Evolutionary conservation across 1,284 basidiomycete genomes (phyloP).

Genomic region (Caloboletus firmus): DNA sequence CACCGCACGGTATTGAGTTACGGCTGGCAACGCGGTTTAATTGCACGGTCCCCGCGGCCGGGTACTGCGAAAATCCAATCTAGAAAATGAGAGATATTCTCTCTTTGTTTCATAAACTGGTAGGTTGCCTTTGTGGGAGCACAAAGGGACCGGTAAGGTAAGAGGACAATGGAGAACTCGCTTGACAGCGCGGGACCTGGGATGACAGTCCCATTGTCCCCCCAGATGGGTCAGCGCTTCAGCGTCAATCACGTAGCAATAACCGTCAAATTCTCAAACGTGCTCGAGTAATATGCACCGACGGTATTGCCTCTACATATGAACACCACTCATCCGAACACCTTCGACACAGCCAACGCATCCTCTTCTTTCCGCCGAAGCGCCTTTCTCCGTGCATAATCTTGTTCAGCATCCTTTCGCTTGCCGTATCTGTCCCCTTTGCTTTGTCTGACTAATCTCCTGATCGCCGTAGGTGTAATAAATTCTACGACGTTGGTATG

Average conservation of each 20-base stretch:
- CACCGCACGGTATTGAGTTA: conserved; percentile 3
- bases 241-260: background rate
- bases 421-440: conserved; percentile 80
- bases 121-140: conserved; percentile 30
- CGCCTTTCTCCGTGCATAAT: conserved; percentile 66
- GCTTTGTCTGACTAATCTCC: conserved; percentile 69
- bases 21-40: background rate
- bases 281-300: background rate
- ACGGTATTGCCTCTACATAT: background rate
- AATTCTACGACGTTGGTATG: conserved; percentile 65
- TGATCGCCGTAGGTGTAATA: conserved; percentile 81
- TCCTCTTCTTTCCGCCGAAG: conserved; percentile 71
- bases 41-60: conserved; percentile 1
- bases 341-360: conserved; percentile 81
- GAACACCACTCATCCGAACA: conserved; percentile 67
- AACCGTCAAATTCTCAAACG: conserved; percentile 1
- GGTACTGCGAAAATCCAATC: background rate
- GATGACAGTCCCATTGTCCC: conserved; percentile 22
- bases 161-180: conserved; percentile 34
- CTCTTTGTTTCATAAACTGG: conserved; percentile 28
- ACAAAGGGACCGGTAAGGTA: conserved; percentile 27
- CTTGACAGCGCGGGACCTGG: conserved; percentile 13
- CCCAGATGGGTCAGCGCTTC: background rate
- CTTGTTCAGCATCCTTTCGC: conserved; percentile 78
- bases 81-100: conserved; percentile 1